These are phyloP conservation scores for Castanea crenata DNA, from an alignment of 306 rosid genomes.

Conservation along the genomic window DNA sequence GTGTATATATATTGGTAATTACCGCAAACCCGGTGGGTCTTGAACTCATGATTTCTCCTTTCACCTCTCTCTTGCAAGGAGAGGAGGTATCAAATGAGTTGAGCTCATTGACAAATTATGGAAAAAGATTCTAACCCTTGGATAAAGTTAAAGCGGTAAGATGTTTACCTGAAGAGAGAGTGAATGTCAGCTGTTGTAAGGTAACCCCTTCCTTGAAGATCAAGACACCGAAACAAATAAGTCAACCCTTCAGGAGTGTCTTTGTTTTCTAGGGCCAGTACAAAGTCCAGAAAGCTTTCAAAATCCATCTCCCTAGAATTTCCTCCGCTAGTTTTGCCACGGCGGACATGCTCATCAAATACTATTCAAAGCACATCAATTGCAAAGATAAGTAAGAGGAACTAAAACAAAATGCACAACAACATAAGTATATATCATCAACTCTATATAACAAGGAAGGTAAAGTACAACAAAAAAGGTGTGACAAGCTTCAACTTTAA, in stretches of 20 bases:
- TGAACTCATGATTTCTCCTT: too few relatives aligned
- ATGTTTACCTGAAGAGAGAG: conserved; percentile 82
- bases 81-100: too few relatives aligned
- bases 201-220: conserved; percentile 91
- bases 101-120: too few relatives aligned
- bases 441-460: background rate
- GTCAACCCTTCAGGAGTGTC: conserved; percentile 97
- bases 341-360: conserved; percentile 88
- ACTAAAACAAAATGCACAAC: background rate
- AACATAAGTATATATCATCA: background rate
- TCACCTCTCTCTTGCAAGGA: too few relatives aligned
- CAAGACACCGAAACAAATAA: conserved; percentile 94
- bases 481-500: background rate
- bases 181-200: conserved; percentile 96
- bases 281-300: conserved; percentile 85
- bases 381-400: background rate
- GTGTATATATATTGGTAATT: too few relatives aligned
- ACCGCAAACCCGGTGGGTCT: too few relatives aligned
- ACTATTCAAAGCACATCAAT: conserved; percentile 44
- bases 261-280: conserved; percentile 94
- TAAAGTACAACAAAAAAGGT: background rate
- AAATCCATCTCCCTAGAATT: conserved; percentile 91
- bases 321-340: conserved; percentile 75
- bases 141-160: background rate
- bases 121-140: background rate